A percentile compares a stretch with the other conserved stretches of the same genome.
phyloP scores from a whole-genome alignment of 192 early-diverging fungal genomes.

The Neocallimastix lanati region DNA sequence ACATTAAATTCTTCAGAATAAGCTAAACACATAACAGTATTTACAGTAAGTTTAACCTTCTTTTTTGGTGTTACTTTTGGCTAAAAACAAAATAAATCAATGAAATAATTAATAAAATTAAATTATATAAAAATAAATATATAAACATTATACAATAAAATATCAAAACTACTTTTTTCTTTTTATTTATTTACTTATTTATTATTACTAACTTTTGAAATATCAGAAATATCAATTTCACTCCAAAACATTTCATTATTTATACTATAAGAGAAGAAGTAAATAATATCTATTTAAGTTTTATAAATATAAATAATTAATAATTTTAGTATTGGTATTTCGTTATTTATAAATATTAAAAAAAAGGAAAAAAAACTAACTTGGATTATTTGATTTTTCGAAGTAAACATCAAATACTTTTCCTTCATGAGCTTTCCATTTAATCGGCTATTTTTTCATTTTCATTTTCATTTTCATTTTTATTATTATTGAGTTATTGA shows the following conservation, averaged over 20 bases:
- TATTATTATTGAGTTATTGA: too few relatives aligned
- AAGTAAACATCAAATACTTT: slow-evolving; percentile 21
- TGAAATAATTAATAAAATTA: neutral
- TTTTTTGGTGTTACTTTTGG: neutral
- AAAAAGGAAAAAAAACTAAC: neutral
- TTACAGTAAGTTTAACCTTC: neutral
- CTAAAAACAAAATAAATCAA: neutral
- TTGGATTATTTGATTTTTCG: neutral
- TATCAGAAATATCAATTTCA: neutral
- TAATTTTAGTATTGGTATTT: too few relatives aligned
- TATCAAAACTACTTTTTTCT: too few relatives aligned
- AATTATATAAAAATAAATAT: neutral
- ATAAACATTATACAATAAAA: too few relatives aligned
- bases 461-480: too few relatives aligned
- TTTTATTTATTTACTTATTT: too few relatives aligned
- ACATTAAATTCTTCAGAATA: neutral
- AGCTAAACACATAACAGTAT: slow-evolving; percentile 2
- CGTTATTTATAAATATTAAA: too few relatives aligned
- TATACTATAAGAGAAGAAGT: neutral
- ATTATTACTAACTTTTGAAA: neutral
- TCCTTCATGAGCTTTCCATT: slow-evolving; percentile 12
- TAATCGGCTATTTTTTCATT: slow-evolving; percentile 16
- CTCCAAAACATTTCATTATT: neutral
- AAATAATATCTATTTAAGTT: neutral
- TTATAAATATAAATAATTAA: neutral